Evolutionary conservation across 1,139 yeast genomes (phyloP).

Genomic region (Blastobotrys persicus): DNA sequence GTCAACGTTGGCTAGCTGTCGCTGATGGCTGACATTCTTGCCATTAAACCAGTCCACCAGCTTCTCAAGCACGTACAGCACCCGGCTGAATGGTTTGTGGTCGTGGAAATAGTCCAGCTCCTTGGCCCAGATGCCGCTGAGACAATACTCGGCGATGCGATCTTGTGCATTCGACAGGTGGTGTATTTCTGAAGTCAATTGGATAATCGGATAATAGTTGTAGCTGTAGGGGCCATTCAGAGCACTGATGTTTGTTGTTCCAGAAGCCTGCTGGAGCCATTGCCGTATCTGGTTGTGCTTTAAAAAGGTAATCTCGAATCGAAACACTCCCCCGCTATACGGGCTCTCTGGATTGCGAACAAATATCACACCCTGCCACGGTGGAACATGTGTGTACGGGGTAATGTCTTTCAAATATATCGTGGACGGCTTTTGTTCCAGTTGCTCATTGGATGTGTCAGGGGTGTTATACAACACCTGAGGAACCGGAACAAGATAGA

Average conservation of each 20-base stretch:
- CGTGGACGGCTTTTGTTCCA: conserved; percentile 8
- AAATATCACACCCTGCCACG: conserved; percentile 22
- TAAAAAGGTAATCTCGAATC: conserved; percentile 18
- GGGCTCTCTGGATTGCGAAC: conserved; percentile 15
- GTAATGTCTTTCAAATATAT: conserved; percentile 4
- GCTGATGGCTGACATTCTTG: conserved; percentile 10
- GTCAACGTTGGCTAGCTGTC: conserved; percentile 17
- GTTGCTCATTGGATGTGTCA: conserved; percentile 2
- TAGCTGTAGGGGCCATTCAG: conserved; percentile 10
- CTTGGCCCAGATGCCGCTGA: conserved; percentile 12
- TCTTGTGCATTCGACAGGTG: conserved; percentile 9
- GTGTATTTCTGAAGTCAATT: conserved; percentile 16
- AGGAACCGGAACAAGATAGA: conserved; percentile 20
- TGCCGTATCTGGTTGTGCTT: conserved; percentile 16
- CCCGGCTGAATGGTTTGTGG: conserved; percentile 17
- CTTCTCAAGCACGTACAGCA: conserved; percentile 14
- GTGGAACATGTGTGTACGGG: conserved; percentile 5
- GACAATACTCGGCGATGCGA: conserved; percentile 18
- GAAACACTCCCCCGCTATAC: conserved; percentile 18
- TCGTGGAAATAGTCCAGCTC: conserved; percentile 6
- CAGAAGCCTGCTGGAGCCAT: conserved; percentile 13
- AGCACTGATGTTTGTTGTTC: conserved; percentile 3
- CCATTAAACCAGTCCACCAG: conserved; percentile 19
- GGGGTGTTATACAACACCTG: conserved; percentile 9
- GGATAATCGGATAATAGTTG: conserved; percentile 16